A percentile compares a stretch with the other conserved stretches of the same genome.
Conservation (phyloP, 2,329 filamentous ascomycete species). For the Colletotrichum sojae region DNA sequence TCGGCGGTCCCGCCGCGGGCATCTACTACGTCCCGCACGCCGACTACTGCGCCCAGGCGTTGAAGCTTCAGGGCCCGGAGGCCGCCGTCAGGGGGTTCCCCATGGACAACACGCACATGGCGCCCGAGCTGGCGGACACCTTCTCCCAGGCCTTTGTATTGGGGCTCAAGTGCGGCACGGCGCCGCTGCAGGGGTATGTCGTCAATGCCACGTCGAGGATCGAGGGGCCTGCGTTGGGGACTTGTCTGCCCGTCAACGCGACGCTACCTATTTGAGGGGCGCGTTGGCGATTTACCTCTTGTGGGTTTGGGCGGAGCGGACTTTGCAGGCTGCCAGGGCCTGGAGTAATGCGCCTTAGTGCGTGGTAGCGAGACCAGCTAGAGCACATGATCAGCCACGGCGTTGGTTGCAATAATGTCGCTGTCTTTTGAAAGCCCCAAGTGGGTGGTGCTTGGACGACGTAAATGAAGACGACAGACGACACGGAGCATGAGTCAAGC, state of each 20-base stretch:
- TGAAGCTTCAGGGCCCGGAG: conserved; percentile 62
- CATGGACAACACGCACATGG: conserved; percentile 75
- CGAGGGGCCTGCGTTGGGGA: conserved; percentile 7
- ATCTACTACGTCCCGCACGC: conserved; percentile 73
- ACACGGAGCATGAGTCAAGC: too few species aligned
- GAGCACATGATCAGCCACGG: too few species aligned
- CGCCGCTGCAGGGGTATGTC: conserved; percentile 29
- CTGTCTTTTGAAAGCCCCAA: too few species aligned
- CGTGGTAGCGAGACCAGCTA: too few species aligned
- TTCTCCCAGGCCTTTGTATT: conserved; percentile 70
- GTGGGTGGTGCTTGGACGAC: too few species aligned
- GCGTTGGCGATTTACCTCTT: neutral
- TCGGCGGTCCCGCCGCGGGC: conserved; percentile 53
- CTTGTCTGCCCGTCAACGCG: conserved; percentile 26
- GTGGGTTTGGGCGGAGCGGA: too few species aligned
- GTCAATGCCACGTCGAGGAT: conserved; percentile 35
- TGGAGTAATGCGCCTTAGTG: too few species aligned
- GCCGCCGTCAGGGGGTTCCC: conserved; percentile 70
- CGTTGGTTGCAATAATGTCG: too few species aligned
- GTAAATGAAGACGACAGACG: too few species aligned
- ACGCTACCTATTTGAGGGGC: conserved; percentile 20
- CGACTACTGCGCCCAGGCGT: conserved; percentile 67
- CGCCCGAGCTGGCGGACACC: conserved; percentile 65
- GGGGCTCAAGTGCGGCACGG: conserved; percentile 25
- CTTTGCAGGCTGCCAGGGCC: too few species aligned